A percentile compares a stretch with the other conserved stretches of the same genome.
Conservation (phyloP, 192 early-diverging fungal species). For the Entomortierella beljakovae region DNA sequence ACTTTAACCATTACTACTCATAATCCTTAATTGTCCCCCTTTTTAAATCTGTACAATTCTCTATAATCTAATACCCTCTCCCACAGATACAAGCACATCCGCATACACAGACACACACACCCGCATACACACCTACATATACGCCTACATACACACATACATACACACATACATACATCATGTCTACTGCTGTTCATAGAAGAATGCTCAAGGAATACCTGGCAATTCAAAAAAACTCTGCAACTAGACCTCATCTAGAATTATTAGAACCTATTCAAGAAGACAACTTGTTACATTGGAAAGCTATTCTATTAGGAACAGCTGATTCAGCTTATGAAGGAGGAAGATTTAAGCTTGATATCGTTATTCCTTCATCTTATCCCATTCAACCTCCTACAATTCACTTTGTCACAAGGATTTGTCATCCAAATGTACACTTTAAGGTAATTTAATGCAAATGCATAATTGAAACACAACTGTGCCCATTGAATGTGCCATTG, state of each 20-base stretch:
- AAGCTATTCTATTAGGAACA: constrained; percentile 72
- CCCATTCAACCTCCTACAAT: constrained; percentile 85
- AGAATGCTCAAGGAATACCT: constrained; percentile 72
- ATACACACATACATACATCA: constrained; percentile 16
- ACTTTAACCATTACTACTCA: too few species aligned
- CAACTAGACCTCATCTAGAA: constrained; percentile 64
- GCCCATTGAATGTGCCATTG: too few species aligned
- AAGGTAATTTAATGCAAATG: constrained; percentile 64
- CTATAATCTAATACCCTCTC: too few species aligned
- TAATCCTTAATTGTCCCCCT: too few species aligned
- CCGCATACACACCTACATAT: not conserved
- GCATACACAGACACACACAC: not conserved
- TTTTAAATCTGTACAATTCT: too few species aligned
- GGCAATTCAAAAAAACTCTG: constrained; percentile 64
- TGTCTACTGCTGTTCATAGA: constrained; percentile 63
- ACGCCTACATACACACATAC: not conserved
- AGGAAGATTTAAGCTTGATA: constrained; percentile 75
- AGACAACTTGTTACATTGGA: constrained; percentile 79
- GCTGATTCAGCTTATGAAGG: constrained; percentile 80
- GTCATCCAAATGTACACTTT: constrained; percentile 96
- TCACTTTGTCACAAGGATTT: constrained; percentile 79
- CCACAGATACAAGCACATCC: not conserved
- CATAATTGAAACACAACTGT: not conserved
- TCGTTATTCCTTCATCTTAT: constrained; percentile 77
- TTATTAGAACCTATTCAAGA: constrained; percentile 72